Conservation (phyloP, 305 asterid species). For the Fraxinus sp. region DNA sequence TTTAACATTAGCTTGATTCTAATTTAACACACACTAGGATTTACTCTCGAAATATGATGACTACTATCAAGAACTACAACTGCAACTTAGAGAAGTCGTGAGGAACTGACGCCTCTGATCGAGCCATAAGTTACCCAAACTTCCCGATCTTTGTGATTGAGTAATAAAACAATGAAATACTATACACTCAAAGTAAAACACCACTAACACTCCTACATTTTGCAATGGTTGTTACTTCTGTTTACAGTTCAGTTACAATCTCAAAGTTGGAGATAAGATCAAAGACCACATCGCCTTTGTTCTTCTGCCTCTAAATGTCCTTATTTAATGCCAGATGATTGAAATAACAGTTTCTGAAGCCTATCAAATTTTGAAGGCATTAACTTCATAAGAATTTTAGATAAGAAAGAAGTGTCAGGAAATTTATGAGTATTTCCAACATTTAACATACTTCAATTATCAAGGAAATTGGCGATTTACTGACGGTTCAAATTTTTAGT, state of each 20-base stretch:
- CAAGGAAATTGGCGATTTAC: neutral
- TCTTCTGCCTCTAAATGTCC: neutral
- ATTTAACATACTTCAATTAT: neutral
- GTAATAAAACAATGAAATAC: neutral
- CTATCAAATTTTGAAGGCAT: neutral
- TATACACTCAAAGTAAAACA: neutral
- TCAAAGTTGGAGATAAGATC: neutral
- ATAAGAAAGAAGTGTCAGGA: neutral
- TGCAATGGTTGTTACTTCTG: neutral
- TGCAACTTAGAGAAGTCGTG: neutral
- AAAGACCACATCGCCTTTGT: neutral
- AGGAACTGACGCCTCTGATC: neutral
- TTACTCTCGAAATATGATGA: neutral
- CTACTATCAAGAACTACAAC: neutral
- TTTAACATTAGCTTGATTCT: neutral
- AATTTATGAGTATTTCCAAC: neutral
- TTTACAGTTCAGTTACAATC: neutral
- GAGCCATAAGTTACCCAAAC: neutral
- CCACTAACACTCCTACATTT: neutral
- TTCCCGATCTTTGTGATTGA: neutral
- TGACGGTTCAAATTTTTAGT: neutral
- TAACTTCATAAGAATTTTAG: neutral
- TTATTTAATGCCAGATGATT: neutral
- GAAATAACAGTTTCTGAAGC: neutral
- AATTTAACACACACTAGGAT: neutral